A percentile compares a stretch with the other conserved stretches of the same genome.
Conservation (phyloP, 352 stramenopile species). For the Pythium pectinolyticum region DNA sequence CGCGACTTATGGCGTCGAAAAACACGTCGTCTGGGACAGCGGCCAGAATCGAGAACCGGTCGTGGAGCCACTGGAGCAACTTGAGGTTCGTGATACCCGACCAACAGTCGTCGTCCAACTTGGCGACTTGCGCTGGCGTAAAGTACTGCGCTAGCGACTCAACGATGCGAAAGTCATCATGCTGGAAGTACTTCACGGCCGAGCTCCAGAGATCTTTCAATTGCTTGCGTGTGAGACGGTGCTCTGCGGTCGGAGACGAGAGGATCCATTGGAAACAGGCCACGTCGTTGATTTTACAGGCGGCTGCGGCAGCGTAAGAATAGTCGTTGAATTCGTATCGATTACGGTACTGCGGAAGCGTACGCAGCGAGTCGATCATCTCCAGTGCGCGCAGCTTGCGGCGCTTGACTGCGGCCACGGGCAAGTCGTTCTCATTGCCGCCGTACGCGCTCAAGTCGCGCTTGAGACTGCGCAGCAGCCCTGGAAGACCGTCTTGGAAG, state of each 20-base stretch:
- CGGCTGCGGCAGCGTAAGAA: background rate
- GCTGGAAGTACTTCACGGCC: background rate
- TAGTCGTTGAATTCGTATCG: background rate
- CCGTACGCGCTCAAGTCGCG: background rate
- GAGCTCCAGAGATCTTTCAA: background rate
- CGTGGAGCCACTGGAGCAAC: background rate
- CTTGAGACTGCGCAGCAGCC: background rate
- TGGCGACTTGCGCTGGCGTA: background rate
- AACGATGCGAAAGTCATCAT: background rate
- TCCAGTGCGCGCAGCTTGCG: background rate
- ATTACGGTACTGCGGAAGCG: background rate
- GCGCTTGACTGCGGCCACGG: background rate
- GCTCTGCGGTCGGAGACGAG: background rate
- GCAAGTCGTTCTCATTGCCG: background rate
- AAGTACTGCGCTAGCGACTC: slow-evolving; percentile 2
- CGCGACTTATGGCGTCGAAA: background rate
- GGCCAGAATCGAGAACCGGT: background rate
- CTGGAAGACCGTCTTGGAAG: slow-evolving; percentile 1
- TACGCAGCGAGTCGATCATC: background rate
- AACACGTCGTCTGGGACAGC: background rate
- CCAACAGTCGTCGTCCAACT: background rate
- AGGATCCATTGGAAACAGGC: background rate
- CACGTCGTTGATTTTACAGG: background rate
- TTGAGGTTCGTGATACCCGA: background rate
- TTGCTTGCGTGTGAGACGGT: background rate